Conservation (phyloP, 192 early-diverging fungal species). For the Pecoramyces ruminantium region DNA sequence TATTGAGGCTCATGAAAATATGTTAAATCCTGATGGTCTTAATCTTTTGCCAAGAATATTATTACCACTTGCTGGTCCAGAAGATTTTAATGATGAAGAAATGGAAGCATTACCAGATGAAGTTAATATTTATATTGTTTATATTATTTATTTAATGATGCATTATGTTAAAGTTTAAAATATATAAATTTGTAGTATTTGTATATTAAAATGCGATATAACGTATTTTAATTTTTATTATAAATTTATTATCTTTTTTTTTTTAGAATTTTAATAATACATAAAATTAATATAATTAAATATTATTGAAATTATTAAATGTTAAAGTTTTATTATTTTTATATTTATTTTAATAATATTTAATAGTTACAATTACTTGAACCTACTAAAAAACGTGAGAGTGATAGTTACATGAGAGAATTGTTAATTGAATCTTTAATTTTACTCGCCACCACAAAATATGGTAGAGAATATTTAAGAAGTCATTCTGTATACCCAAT, state of each 20-base stretch:
- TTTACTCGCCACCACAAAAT: conserved; percentile 53
- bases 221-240: too few relatives aligned
- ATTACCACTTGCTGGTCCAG: conserved; percentile 76
- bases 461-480: conserved; percentile 65
- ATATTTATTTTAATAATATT: too few relatives aligned
- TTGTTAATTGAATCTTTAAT: conserved; percentile 68
- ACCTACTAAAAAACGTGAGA: conserved; percentile 43
- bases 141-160: too few relatives aligned
- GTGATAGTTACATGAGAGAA: conserved; percentile 48
- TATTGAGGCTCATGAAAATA: conserved; percentile 37
- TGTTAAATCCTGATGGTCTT: conserved; percentile 50
- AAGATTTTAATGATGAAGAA: conserved; percentile 85
- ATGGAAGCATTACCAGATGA: conserved; percentile 89
- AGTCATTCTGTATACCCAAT: conserved; percentile 70
- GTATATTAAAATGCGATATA: too few relatives aligned
- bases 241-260: too few relatives aligned
- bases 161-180: too few relatives aligned
- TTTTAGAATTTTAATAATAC: too few relatives aligned
- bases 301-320: too few relatives aligned
- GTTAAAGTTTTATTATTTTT: too few relatives aligned
- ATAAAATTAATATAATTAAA: too few relatives aligned
- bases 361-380: neutral
- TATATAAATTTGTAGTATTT: too few relatives aligned
- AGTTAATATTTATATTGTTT: conserved; percentile 37
- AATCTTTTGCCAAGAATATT: conserved; percentile 77